Base-by-base conservation (phyloP, 73 alveolate species). In the Paramecium sonneborni region DNA sequence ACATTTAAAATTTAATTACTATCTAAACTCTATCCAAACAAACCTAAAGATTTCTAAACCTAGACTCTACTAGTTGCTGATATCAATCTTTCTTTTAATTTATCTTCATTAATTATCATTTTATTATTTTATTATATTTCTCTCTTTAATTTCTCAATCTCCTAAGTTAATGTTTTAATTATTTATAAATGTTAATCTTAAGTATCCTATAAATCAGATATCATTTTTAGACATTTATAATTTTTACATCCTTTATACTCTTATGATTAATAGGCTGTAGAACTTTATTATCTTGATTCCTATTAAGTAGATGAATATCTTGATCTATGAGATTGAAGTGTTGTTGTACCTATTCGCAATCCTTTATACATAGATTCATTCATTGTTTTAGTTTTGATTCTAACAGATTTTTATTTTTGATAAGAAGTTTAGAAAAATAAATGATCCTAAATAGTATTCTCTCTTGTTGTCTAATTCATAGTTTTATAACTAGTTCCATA, bases 401-500 rank as follows among this genome's bases (percentile, higher is more conserved):
- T 62, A 30, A 62, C 39, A 62, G 84, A 32, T 62, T 62, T 62
- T 32, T 62, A 23, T 26, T 62, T 26, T 23, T 30, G 84, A 62
- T 26, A 62, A 28, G 39, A 62, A 14, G 84, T 32, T 62, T 62
- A 7, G 39, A 62, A 46, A 26, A 23, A 62, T 8, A 62, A 30
- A 6, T 62, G 39, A 62, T 62, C 84, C 44, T 62, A 62, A 14
- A 62, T 26, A 2, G 84, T 62, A 62, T 62, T 62, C 24, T 62
- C 39, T 12, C 84, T 21, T 30, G 84, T 32, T 26, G 84, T 62
- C 8, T 62, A 30, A 14, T 23, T 26, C 39, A 62, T 30, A 30
- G 84, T 32, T 62, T 32, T 62, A 62, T 62, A 62, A 62, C 84
- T 32, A 28, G 84, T 62, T 26, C 84, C 84, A 30, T 62, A 62